phyloP scores from a whole-genome alignment of 768 basidiomycete genomes.

The Agaricus subrufescens region DNA sequence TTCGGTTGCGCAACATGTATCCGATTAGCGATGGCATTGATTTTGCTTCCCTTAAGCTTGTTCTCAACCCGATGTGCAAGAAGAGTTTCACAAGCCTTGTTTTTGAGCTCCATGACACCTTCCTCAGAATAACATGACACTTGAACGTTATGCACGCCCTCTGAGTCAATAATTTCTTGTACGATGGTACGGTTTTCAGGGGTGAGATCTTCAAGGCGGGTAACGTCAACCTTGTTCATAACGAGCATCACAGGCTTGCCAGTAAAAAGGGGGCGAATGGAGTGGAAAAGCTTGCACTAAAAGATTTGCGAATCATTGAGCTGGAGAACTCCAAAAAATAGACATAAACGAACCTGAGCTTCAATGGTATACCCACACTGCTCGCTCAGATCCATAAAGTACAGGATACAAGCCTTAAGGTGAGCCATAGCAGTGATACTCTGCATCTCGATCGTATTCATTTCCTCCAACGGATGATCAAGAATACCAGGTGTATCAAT shows the following conservation, averaged over 20 bases:
- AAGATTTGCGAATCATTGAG: background rate
- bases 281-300: slow-evolving; percentile 97
- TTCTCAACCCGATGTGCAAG: slow-evolving; percentile 91
- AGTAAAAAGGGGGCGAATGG: slow-evolving; percentile 95
- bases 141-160: slow-evolving; percentile 72
- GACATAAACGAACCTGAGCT: slow-evolving; percentile 68
- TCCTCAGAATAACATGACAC: slow-evolving; percentile 96
- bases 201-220: slow-evolving; percentile 77
- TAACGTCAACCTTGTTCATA: slow-evolving; percentile 97
- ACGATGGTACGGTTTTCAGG: slow-evolving; percentile 75
- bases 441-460: slow-evolving; percentile 99
- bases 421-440: slow-evolving; percentile 98
- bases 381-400: slow-evolving; percentile 98
- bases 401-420: slow-evolving; percentile 88
- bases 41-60: slow-evolving; percentile 91
- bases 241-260: slow-evolving; percentile 93
- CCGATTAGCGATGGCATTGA: slow-evolving; percentile 89
- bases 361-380: slow-evolving; percentile 98
- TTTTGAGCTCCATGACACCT: slow-evolving; percentile 96
- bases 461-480: slow-evolving; percentile 97
- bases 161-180: slow-evolving; percentile 77
- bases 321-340: background rate
- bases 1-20: slow-evolving; percentile 94
- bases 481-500: slow-evolving; percentile 98
- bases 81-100: slow-evolving; percentile 91